Evolutionary conservation across 73 alveolate genomes (phyloP).

Genomic region (Effrenium voratum): DNA sequence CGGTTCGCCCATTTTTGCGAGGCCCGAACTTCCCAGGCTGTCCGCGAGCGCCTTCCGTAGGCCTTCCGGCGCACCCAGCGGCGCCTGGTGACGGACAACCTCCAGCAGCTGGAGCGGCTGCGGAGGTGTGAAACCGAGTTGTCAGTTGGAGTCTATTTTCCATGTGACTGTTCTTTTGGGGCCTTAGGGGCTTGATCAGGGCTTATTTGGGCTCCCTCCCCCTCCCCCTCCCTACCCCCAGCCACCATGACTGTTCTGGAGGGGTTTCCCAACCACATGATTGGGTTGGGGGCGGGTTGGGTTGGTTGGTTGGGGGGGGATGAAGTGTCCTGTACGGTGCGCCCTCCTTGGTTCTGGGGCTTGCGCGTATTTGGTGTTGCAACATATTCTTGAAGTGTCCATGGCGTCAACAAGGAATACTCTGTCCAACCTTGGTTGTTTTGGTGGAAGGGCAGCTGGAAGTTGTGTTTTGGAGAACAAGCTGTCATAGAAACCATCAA

Average conservation of each 20-base stretch:
- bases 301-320: too few relatives aligned
- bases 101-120: conserved; percentile 8
- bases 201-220: background rate
- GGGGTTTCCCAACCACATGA: background rate
- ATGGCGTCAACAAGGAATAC: too few relatives aligned
- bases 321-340: too few relatives aligned
- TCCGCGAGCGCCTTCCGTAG: background rate
- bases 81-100: conserved; percentile 11
- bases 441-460: too few relatives aligned
- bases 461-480: too few relatives aligned
- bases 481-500: too few relatives aligned
- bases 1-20: background rate
- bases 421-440: too few relatives aligned
- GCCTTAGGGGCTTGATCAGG: background rate
- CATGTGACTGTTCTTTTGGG: background rate
- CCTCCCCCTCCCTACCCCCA: background rate
- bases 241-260: background rate
- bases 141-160: background rate
- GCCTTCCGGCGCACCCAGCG: conserved; percentile 71
- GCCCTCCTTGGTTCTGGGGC: too few relatives aligned
- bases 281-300: background rate
- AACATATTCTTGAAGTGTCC: too few relatives aligned
- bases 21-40: background rate
- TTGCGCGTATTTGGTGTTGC: too few relatives aligned
- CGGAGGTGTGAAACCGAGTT: background rate